These are phyloP conservation scores for Candida anutae DNA, from an alignment of 1,139 yeast genomes.

Conservation along the genomic window DNA sequence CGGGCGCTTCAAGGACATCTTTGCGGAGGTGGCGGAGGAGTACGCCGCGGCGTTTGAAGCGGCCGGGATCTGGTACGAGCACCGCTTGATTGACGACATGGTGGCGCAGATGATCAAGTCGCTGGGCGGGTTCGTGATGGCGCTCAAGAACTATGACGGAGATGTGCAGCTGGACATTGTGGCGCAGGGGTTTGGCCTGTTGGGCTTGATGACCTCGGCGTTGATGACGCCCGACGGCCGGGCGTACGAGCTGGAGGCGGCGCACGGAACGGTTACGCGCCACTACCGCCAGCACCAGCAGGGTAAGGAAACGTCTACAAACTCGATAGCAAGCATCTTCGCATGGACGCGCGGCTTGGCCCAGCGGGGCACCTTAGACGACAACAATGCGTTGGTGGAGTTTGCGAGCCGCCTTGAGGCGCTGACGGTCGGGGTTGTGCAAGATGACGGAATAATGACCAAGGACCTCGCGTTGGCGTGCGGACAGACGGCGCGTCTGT, in stretches of 20 bases:
- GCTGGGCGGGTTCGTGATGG: slow-evolving; percentile 88
- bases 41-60: slow-evolving; percentile 68
- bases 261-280: slow-evolving; percentile 96
- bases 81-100: slow-evolving; percentile 95
- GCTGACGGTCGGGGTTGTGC: slow-evolving; percentile 83
- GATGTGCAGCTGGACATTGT: slow-evolving; percentile 96
- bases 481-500: slow-evolving; percentile 73
- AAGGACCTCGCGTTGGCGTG: slow-evolving; percentile 87
- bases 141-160: slow-evolving; percentile 95
- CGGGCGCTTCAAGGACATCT: slow-evolving; percentile 90
- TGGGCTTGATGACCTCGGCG: slow-evolving; percentile 94
- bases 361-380: slow-evolving; percentile 85
- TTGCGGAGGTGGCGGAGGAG: slow-evolving; percentile 72
- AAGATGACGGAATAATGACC: slow-evolving; percentile 83
- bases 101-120: slow-evolving; percentile 98
- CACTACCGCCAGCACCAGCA: slow-evolving; percentile 92
- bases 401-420: slow-evolving; percentile 74
- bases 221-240: slow-evolving; percentile 92
- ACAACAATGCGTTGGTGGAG: slow-evolving; percentile 72
- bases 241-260: slow-evolving; percentile 94
- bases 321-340: slow-evolving; percentile 94
- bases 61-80: slow-evolving; percentile 88
- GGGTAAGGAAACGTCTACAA: slow-evolving; percentile 96
- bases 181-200: slow-evolving; percentile 95
- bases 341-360: slow-evolving; percentile 94